Conservation (phyloP, 2,329 filamentous ascomycete genomes). For the Colletotrichum agaves region DNA sequence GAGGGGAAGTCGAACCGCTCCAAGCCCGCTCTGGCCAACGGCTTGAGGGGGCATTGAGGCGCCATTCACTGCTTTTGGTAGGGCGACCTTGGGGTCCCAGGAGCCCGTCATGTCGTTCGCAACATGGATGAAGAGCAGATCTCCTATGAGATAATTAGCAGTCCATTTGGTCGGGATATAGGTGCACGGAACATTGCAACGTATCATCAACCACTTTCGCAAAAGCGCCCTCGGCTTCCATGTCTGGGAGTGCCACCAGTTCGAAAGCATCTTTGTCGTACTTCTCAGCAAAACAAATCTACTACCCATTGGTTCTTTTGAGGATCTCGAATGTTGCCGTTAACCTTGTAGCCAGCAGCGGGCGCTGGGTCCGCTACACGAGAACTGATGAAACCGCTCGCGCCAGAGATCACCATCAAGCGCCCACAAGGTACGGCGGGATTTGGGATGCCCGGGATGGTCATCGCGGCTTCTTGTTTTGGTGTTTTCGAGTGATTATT, state of each 20-base stretch:
- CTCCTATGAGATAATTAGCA: slow-evolving; percentile 41
- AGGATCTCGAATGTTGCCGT: slow-evolving; percentile 50
- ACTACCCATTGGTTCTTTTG: slow-evolving; percentile 44
- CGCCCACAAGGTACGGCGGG: neutral
- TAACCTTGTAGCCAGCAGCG: slow-evolving; percentile 48
- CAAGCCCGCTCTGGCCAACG: slow-evolving; percentile 46
- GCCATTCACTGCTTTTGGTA: slow-evolving; percentile 47
- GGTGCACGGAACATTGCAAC: neutral
- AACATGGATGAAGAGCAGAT: slow-evolving; percentile 49
- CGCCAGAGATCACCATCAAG: slow-evolving; percentile 51
- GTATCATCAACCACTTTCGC: slow-evolving; percentile 42
- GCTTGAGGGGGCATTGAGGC: slow-evolving; percentile 45
- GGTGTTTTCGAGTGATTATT: no score
- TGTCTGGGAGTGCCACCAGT: slow-evolving; percentile 46
- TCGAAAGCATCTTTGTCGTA: slow-evolving; percentile 49
- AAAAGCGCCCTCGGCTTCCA: slow-evolving; percentile 42
- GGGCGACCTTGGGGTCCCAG: slow-evolving; percentile 50
- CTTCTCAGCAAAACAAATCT: slow-evolving; percentile 44
- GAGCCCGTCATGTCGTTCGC: slow-evolving; percentile 49
- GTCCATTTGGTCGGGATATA: neutral
- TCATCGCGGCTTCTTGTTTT: no score
- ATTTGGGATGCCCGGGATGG: neutral
- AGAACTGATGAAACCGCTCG: slow-evolving; percentile 54
- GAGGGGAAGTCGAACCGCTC: slow-evolving; percentile 54
- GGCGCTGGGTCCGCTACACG: slow-evolving; percentile 51